Evolutionary conservation across 345 rosid genomes (phyloP).

Genomic region (Nasturtium officinale): DNA sequence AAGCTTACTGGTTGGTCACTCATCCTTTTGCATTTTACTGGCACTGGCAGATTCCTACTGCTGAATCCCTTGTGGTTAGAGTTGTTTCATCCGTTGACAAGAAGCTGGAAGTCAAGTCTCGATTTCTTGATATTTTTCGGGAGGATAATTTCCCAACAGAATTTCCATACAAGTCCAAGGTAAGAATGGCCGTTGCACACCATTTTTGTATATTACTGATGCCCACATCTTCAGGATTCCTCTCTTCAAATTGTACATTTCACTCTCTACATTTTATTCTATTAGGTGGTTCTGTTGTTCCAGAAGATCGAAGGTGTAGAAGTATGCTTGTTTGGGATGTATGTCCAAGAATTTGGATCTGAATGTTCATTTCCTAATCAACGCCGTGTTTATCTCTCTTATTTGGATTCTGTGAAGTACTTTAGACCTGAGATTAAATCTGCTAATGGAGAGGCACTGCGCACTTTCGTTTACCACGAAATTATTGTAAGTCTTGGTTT

Average conservation of each 20-base stretch:
- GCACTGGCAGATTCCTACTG: slow-evolving; percentile 77
- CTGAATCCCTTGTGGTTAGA: slow-evolving; percentile 91
- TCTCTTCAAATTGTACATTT: slow-evolving; percentile 17
- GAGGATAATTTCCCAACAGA: slow-evolving; percentile 89
- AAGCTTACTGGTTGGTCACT: slow-evolving; percentile 19
- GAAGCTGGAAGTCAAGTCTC: slow-evolving; percentile 94
- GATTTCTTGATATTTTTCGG: slow-evolving; percentile 89
- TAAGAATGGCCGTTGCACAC: slow-evolving; percentile 35
- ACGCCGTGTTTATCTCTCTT: slow-evolving; percentile 96
- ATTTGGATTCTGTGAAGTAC: slow-evolving; percentile 97
- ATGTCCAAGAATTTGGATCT: slow-evolving; percentile 99
- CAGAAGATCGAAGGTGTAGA: slow-evolving; percentile 99
- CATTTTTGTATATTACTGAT: slow-evolving; percentile 14
- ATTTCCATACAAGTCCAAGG: slow-evolving; percentile 97
- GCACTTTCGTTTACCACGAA: slow-evolving; percentile 97
- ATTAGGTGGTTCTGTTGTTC: slow-evolving; percentile 86
- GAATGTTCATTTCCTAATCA: slow-evolving; percentile 92
- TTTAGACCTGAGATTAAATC: slow-evolving; percentile 93
- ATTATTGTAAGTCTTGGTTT: slow-evolving; percentile 64
- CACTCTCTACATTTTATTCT: slow-evolving; percentile 9
- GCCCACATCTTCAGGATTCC: slow-evolving; percentile 4
- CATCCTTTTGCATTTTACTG: background rate
- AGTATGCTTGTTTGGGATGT: slow-evolving; percentile 98
- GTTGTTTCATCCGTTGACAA: slow-evolving; percentile 99
- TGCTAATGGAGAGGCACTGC: slow-evolving; percentile 94